phyloP scores from a whole-genome alignment of 202 grass and related monocot species.

The Setaria italica region DNA sequence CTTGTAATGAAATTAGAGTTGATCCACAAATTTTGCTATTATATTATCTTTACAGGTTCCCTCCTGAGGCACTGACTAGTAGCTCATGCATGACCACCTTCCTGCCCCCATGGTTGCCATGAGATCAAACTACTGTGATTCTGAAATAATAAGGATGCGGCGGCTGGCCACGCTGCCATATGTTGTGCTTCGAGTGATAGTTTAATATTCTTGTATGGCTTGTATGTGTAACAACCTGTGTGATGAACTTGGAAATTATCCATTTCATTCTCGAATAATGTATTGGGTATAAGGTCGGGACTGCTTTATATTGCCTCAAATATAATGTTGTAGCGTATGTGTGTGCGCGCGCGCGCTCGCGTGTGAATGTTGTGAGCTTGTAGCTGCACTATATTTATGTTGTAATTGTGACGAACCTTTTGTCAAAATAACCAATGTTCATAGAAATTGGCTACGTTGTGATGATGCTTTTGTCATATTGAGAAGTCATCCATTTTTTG shows the following conservation, averaged over 20 bases:
- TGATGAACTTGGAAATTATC: background rate
- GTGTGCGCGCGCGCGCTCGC: too few relatives aligned
- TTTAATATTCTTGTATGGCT: constrained; percentile 19
- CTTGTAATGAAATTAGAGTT: background rate
- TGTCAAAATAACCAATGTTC: background rate
- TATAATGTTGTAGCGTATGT: background rate
- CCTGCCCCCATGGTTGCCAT: constrained; percentile 59
- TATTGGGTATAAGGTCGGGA: background rate
- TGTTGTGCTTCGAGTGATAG: constrained; percentile 1
- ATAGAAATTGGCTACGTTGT: background rate
- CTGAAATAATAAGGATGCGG: constrained; percentile 33
- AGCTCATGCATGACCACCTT: constrained; percentile 56
- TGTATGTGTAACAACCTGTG: constrained; percentile 26
- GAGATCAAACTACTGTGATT: constrained; percentile 11
- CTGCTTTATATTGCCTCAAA: background rate
- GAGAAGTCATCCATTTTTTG: too few relatives aligned
- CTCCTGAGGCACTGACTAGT: constrained; percentile 47
- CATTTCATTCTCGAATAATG: constrained; percentile 6
- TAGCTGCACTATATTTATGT: background rate
- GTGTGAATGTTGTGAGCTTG: background rate
- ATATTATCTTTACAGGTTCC: constrained; percentile 37
- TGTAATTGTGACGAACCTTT: background rate
- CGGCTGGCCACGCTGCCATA: background rate
- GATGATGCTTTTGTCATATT: background rate
- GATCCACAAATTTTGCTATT: background rate